Evolutionary conservation across 2,329 filamentous ascomycete genomes (phyloP), one percentile per base, ranked within the genome.

Genomic region (Coniochaeta sp.): DNA sequence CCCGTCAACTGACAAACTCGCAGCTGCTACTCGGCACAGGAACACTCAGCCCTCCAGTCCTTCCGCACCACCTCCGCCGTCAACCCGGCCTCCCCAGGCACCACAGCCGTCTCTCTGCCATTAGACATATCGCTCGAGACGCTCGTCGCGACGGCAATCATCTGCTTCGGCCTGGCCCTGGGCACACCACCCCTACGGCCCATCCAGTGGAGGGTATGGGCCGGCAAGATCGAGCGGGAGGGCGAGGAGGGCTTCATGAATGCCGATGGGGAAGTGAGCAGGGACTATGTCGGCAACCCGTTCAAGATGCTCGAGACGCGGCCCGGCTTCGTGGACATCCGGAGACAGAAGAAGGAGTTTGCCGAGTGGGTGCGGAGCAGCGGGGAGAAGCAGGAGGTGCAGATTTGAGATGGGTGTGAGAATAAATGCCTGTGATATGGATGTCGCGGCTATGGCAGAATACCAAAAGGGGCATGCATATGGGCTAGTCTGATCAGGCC

Each of bases 21-120:
- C 71, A 99, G 95, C 64, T 96, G 93, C 77, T 99, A 98, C 77
- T 99, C 95, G 58, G 92, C 93, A 55, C 90, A 96, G 75, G 95
- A 99, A 77, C 90, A 96, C 77, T 89, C 91, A 7, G 81, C 87
- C 24, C 83, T 96, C 57, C 85, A 87, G 67, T 83, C 87, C 60
- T 80, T 81, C 66, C 75, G 76, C 59, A 71, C 74, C 58, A 77
- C 80, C 58, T 78, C 79, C 36, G 73, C 79, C 59, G 72, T 77
- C 33, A 72, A 79, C 47, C 68, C 77, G 4, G 69, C 76, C 28
- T 72, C 80, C 4, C 74, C 78, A 33, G 68, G 75, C 22, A 69
- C 76, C 16, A 68, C 76, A 28, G 47, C 47, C 47, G 47, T 52
- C 47, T 52, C 82, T 17, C 81, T 98, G 1, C 93, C 95, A 0